Base-by-base conservation (phyloP, 164 flowering plant species). In the Vitis labrusca region DNA sequence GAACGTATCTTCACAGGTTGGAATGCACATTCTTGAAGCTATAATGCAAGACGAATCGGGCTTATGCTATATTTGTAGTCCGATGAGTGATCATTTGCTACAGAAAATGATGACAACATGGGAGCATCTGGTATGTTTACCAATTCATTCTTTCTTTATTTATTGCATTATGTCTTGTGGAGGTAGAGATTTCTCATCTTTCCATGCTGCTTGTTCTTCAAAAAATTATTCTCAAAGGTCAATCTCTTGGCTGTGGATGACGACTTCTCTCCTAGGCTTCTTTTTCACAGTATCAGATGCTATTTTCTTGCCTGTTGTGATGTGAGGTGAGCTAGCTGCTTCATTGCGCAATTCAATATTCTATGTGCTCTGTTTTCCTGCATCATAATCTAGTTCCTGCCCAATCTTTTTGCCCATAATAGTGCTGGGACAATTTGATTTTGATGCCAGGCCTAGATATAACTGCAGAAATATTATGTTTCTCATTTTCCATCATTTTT, bases 231-330 rank as follows among this genome's bases (percentile, higher is more conserved):
- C 17, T 32, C n/a, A 17, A 61, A 84, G 84, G 78, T 75, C 47
- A 9, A 30, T 14, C 29, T 59, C 57, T 66, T 82, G 61, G 80
- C 75, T 50, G 58, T 59, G 50, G 44, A 74, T 16, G 72, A 79
- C 76, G 76, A 74, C 51, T 68, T 68, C 64, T 80, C 80, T 47
- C 85, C 88, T 13, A 80, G 84, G 8, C 75, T 85, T 29, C 77
- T 85, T 49, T 85, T 80, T 73, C 83, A 85, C 67, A 72, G 80
- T 37, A 69, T 85, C 52, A 64, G 88, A 60, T 82, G 88, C 77
- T 80, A 77, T 65, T 49, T 75, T 72, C 83, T 82, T 59, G 44
- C 82, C 62, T 78, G 82, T 62, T 61, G 17, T 66, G 69, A 83
- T 67, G 17, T 37, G 50, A 75, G 77, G 86, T 84, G 59, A 71